Percentiles rank a stretch among this genome's conserved stretches.
These are phyloP conservation scores for Sextonia rubra DNA, from an alignment of 164 flowering plant genomes.

Conservation along the genomic window DNA sequence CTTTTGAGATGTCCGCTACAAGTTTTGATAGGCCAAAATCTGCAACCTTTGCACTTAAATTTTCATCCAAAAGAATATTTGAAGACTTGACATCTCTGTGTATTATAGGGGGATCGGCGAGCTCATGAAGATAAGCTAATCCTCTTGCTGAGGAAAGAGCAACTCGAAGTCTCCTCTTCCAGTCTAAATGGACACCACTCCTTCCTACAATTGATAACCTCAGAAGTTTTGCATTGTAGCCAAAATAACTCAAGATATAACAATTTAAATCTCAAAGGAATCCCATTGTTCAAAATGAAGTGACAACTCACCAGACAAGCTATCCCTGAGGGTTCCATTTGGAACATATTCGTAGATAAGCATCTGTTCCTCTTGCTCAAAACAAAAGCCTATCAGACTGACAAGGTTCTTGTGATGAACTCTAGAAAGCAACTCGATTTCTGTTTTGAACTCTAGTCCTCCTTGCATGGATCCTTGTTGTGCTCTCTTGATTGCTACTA, in stretches of 20 bases:
- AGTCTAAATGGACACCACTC: slow-evolving; percentile 28
- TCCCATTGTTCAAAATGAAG: background rate
- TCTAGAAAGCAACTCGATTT: slow-evolving; percentile 67
- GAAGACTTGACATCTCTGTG: slow-evolving; percentile 40
- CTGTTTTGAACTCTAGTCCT: slow-evolving; percentile 64
- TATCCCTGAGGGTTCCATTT: slow-evolving; percentile 57
- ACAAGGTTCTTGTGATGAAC: slow-evolving; percentile 81
- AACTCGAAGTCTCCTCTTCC: slow-evolving; percentile 34
- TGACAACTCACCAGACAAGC: slow-evolving; percentile 45
- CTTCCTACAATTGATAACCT: slow-evolving; percentile 23
- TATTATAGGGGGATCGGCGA: slow-evolving; percentile 40
- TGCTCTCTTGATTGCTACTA: slow-evolving; percentile 67
- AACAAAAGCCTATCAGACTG: slow-evolving; percentile 60
- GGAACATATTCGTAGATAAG: slow-evolving; percentile 60
- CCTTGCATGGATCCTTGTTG: slow-evolving; percentile 73
- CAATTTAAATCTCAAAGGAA: background rate
- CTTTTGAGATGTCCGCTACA: slow-evolving; percentile 19
- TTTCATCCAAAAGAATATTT: slow-evolving; percentile 36
- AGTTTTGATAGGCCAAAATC: slow-evolving; percentile 41
- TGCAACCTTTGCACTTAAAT: slow-evolving; percentile 38
- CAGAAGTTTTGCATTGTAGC: background rate
- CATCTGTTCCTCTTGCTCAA: slow-evolving; percentile 75
- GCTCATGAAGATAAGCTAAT: slow-evolving; percentile 37
- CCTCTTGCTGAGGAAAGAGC: slow-evolving; percentile 43
- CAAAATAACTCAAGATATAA: background rate